phyloP scores from a whole-genome alignment of 176 grass and related monocot species.

The Poa annua region DNA sequence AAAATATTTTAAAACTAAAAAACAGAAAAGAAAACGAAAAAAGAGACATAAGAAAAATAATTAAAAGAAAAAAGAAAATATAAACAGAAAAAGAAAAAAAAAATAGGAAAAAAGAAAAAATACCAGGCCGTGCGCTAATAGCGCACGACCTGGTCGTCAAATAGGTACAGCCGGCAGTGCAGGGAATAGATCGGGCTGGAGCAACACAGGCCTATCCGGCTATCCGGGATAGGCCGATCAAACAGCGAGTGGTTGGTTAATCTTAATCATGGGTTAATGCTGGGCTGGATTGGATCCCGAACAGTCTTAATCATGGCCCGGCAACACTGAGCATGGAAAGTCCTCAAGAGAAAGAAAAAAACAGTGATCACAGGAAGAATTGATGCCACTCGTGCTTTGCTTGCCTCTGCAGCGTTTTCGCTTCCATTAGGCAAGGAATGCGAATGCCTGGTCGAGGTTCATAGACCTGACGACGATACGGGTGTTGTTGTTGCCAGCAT shows the following conservation, averaged over 20 bases:
- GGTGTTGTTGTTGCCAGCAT: conserved; percentile 11
- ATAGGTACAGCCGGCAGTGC: no score
- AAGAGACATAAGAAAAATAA: no score
- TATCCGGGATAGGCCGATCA: background rate
- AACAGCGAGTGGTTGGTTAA: background rate
- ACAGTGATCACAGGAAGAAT: background rate
- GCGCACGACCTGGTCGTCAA: no score
- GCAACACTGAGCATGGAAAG: background rate
- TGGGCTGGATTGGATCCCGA: background rate
- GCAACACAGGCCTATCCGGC: no score
- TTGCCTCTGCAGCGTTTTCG: background rate
- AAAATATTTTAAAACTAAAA: no score
- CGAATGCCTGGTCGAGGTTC: background rate
- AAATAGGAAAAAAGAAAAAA: no score
- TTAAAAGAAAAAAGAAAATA: no score
- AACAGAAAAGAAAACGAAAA: no score
- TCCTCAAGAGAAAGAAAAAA: no score
- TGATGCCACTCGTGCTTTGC: background rate
- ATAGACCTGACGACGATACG: background rate
- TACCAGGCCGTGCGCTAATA: no score
- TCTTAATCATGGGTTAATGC: background rate
- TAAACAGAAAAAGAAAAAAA: no score
- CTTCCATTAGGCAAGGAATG: conserved; percentile 16
- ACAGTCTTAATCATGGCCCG: background rate
- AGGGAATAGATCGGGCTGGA: no score